Evolutionary conservation across 2,329 filamentous ascomycete genomes (phyloP).

Genomic region (Scedosporium boydii): DNA sequence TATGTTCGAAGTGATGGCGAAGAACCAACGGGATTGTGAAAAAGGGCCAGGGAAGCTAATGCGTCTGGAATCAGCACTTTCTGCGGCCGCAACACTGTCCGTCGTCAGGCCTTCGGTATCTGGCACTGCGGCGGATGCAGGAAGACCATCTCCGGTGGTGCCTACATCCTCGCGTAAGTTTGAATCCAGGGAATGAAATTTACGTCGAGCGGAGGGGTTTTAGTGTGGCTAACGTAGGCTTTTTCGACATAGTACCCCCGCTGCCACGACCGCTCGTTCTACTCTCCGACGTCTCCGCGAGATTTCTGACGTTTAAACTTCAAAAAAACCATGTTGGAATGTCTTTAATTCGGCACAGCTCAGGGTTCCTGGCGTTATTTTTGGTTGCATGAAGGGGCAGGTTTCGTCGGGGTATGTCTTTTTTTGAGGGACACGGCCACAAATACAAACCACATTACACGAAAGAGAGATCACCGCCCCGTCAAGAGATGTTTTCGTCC

Average conservation of each 20-base stretch:
- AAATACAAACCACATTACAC: neutral
- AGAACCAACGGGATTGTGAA: neutral
- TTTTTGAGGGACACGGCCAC: neutral
- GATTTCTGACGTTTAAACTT: constrained; percentile 81
- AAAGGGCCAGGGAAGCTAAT: neutral
- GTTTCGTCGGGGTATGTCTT: neutral
- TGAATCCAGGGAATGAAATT: neutral
- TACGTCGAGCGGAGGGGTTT: neutral
- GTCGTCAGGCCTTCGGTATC: constrained; percentile 85
- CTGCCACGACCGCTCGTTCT: constrained; percentile 87
- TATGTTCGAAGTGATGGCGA: neutral
- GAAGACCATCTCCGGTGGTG: constrained; percentile 67
- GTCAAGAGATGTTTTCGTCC: neutral
- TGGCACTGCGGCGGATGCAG: constrained; percentile 94
- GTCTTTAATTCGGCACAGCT: constrained; percentile 11
- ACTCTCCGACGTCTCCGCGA: constrained; percentile 95
- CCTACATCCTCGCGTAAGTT: constrained; percentile 93
- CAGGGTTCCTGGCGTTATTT: constrained; percentile 7
- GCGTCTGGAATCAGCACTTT: constrained; percentile 51
- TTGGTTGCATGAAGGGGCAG: constrained; percentile 4
- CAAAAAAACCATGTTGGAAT: constrained; percentile 13
- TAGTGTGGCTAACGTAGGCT: neutral
- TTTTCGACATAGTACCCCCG: constrained; percentile 60
- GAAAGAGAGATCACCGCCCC: neutral
- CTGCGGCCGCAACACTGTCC: constrained; percentile 94